phyloP scores from a whole-genome alignment of 257 asterid genomes.

The Solanum ossicruentum region DNA sequence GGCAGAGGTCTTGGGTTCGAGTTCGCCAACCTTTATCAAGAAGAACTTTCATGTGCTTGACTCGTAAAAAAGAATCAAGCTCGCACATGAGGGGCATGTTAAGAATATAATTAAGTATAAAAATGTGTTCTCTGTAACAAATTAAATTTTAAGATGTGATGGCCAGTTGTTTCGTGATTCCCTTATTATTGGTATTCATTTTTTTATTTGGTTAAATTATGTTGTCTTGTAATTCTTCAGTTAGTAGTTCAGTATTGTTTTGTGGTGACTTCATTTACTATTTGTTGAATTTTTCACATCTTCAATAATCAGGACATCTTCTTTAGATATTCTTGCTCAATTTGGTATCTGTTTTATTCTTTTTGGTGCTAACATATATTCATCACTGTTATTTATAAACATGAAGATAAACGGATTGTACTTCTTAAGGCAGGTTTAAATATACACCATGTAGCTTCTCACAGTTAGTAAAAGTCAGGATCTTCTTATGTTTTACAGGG shows the following conservation, averaged over 20 bases:
- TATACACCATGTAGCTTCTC: not conserved
- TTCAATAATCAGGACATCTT: not conserved
- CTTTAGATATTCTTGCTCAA: not conserved
- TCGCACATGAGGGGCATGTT: not conserved
- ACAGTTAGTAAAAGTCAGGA: not conserved
- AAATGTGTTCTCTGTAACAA: not conserved
- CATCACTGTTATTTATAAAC: not conserved
- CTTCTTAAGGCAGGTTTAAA: not conserved
- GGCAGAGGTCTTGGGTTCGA: not conserved
- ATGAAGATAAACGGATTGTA: not conserved
- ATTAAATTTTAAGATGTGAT: not conserved
- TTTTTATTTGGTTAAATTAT: not conserved
- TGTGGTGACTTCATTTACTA: not conserved
- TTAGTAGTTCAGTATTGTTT: not conserved
- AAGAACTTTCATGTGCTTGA: not conserved
- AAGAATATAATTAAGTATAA: not conserved
- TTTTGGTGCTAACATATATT: not conserved
- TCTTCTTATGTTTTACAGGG: conserved; percentile 35
- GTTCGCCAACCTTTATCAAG: not conserved
- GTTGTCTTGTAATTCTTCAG: not conserved
- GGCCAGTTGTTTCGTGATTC: not conserved
- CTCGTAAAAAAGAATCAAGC: not conserved
- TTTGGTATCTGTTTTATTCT: not conserved
- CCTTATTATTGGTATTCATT: not conserved
- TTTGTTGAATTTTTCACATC: not conserved